A percentile compares a stretch with the other conserved stretches of the same genome.
phyloP scores from a whole-genome alignment of 2,329 filamentous ascomycete genomes.

The Botrytis galanthina region DNA sequence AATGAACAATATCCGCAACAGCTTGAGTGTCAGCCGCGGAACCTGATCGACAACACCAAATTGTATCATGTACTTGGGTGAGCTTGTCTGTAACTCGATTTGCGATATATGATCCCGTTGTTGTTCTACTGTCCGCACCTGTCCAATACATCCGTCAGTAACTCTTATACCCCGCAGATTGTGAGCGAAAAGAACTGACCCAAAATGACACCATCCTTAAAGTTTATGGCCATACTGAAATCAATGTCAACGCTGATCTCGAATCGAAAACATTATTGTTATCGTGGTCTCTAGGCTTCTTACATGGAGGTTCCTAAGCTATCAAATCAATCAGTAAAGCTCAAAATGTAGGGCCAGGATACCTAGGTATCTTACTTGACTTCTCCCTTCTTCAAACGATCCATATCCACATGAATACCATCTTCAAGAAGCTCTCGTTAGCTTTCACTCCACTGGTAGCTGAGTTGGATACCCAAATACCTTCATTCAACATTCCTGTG shows the following conservation, averaged over 20 bases:
- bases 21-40: conserved; percentile 98
- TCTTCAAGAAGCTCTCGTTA: conserved; percentile 54
- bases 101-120: conserved; percentile 95
- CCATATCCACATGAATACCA: conserved; percentile 99
- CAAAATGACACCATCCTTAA: conserved; percentile 96
- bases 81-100: conserved; percentile 99
- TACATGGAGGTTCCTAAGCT: conserved; percentile 98
- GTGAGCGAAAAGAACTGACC: conserved; percentile 47
- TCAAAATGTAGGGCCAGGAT: not conserved
- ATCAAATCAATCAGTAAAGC: conserved; percentile 21
- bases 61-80: conserved; percentile 96
- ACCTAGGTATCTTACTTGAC: conserved; percentile 72
- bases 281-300: conserved; percentile 39
- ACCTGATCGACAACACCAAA: conserved; percentile 98
- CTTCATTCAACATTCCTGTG: conserved; percentile 62
- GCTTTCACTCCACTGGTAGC: conserved; percentile 28
- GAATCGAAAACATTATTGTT: conserved; percentile 25
- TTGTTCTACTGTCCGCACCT: conserved; percentile 95
- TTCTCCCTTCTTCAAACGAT: conserved; percentile 96
- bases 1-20: conserved; percentile 96
- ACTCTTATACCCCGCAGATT: not conserved
- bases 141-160: conserved; percentile 23
- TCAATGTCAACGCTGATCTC: conserved; percentile 34
- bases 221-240: conserved; percentile 93
- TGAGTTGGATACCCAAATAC: conserved; percentile 41